Percentiles rank a stretch among this genome's conserved stretches.
Conservation (phyloP, 2,329 filamentous ascomycete genomes). For the Eurotiales sp. region DNA sequence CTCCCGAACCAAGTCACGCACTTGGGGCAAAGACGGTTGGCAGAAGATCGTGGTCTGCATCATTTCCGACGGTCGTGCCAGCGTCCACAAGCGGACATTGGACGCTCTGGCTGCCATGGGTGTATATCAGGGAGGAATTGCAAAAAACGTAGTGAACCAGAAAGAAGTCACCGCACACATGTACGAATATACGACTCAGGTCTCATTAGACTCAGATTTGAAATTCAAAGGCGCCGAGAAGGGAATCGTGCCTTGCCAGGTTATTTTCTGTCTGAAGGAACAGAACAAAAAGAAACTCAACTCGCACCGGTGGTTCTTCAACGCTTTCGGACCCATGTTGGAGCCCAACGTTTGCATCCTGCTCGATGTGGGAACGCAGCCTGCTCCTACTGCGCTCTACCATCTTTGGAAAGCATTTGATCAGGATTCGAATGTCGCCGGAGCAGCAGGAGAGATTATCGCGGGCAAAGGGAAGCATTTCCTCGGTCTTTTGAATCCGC, state of each 20-base stretch:
- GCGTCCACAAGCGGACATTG: conserved; percentile 87
- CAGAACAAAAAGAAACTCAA: conserved; percentile 98
- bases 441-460: conserved; percentile 95
- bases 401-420: conserved; percentile 99
- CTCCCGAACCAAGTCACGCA: conserved; percentile 82
- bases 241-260: conserved; percentile 94
- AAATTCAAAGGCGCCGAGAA: conserved; percentile 99
- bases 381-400: conserved; percentile 85
- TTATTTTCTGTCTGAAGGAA: conserved; percentile 98
- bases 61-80: conserved; percentile 88
- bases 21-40: conserved; percentile 96
- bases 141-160: conserved; percentile 97
- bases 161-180: conserved; percentile 94
- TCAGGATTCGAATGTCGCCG: conserved; percentile 93
- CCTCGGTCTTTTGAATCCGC: conserved; percentile 79
- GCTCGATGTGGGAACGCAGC: conserved; percentile 92
- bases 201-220: conserved; percentile 88
- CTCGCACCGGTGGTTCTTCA: conserved; percentile 99
- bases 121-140: conserved; percentile 96
- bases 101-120: conserved; percentile 95
- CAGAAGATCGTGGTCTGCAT: conserved; percentile 99
- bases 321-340: conserved; percentile 86
- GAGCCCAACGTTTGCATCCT: conserved; percentile 97
- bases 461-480: conserved; percentile 84
- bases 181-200: conserved; percentile 98